A percentile compares a stretch with the other conserved stretches of the same genome.
These are phyloP conservation scores for Aspergillus indologenus DNA, from an alignment of 495 filamentous ascomycete species.

Conservation along the genomic window DNA sequence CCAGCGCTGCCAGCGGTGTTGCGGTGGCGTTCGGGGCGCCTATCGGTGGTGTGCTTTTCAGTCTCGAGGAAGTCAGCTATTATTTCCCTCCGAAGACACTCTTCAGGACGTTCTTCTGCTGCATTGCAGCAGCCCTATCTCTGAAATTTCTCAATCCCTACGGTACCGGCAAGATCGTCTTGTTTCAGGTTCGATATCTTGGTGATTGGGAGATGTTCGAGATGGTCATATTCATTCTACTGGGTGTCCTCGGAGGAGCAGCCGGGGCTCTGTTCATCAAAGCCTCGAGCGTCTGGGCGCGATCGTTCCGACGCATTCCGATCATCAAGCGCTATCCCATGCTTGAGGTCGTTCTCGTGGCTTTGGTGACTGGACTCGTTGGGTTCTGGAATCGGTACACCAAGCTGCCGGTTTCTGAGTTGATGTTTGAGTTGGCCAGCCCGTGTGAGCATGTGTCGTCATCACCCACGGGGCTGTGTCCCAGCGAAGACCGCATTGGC, in stretches of 20 bases:
- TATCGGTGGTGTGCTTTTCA: conserved; percentile 89
- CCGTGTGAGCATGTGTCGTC: conserved; percentile 70
- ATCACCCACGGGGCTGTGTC: conserved; percentile 68
- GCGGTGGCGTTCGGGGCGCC: conserved; percentile 94
- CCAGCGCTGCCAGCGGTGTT: conserved; percentile 87
- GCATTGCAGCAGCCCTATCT: conserved; percentile 85
- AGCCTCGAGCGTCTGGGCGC: conserved; percentile 83
- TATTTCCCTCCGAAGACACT: conserved; percentile 99
- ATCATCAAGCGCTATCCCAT: conserved; percentile 80
- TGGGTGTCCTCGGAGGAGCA: conserved; percentile 81
- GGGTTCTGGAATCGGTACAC: conserved; percentile 95
- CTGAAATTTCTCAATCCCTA: conserved; percentile 96
- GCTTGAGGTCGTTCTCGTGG: conserved; percentile 84
- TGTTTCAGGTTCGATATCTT: conserved; percentile 92
- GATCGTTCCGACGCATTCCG: conserved; percentile 77
- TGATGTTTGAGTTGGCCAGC: conserved; percentile 84
- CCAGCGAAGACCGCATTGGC: conserved; percentile 70
- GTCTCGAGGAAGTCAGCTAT: conserved; percentile 92
- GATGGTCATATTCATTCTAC: conserved; percentile 75
- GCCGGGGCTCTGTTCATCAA: conserved; percentile 94
- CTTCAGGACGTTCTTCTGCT: conserved; percentile 97
- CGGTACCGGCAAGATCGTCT: conserved; percentile 91
- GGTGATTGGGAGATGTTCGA: conserved; percentile 95
- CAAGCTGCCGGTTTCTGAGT: conserved; percentile 82
- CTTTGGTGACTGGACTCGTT: conserved; percentile 74